Conservation (phyloP, 768 basidiomycete species). For the Lanmaoa rubissima region DNA sequence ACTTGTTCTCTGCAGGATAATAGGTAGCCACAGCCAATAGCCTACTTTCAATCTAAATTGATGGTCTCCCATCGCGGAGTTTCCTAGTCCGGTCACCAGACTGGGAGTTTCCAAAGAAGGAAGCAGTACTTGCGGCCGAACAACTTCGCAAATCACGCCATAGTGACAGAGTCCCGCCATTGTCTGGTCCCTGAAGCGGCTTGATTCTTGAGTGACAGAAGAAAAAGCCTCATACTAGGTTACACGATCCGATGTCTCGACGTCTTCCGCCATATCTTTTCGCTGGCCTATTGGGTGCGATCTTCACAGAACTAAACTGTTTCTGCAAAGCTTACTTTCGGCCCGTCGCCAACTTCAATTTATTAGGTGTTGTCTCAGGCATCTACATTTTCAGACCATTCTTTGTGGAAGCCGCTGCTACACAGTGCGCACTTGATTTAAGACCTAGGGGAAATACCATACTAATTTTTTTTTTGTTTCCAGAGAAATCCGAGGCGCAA, state of each 20-base stretch:
- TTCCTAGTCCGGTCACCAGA: background rate
- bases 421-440: slow-evolving; percentile 12
- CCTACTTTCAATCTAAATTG: background rate
- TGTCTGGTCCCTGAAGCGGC: background rate
- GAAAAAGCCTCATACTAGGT: background rate
- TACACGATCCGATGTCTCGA: slow-evolving; percentile 29
- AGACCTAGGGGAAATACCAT: no score
- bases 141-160: slow-evolving; percentile 2
- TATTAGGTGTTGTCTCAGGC: slow-evolving; percentile 57
- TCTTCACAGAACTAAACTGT: background rate
- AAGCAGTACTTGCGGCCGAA: slow-evolving; percentile 1
- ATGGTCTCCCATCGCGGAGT: slow-evolving; percentile 26
- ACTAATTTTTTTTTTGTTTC: slow-evolving; percentile 2
- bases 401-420: slow-evolving; percentile 21
- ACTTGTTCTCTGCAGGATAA: background rate
- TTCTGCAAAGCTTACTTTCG: slow-evolving; percentile 1
- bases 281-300: slow-evolving; percentile 55
- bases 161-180: background rate
- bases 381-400: slow-evolving; percentile 65
- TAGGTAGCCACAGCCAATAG: background rate
- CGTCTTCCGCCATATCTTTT: slow-evolving; percentile 51
- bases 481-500: slow-evolving; percentile 12
- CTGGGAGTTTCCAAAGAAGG: slow-evolving; percentile 27
- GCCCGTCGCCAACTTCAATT: background rate
- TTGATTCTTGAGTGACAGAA: background rate